Evolutionary conservation across 116 monocot species (phyloP).

Genomic region (Dioscorea cayenensis): DNA sequence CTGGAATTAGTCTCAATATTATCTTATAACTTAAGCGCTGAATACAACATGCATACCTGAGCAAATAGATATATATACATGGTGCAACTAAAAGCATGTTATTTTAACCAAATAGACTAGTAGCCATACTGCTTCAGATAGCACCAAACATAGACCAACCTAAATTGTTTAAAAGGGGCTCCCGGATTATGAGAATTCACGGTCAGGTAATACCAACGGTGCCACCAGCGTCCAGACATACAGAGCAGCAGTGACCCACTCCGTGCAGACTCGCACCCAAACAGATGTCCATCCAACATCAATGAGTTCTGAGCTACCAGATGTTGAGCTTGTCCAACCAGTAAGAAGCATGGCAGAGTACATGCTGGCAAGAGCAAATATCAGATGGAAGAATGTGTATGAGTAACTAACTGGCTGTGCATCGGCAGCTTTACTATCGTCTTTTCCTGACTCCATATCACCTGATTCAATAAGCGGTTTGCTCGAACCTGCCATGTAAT

Average conservation of each 20-base stretch:
- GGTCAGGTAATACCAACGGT: slow-evolving; percentile 61
- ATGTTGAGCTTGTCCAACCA: slow-evolving; percentile 63
- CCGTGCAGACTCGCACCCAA: slow-evolving; percentile 83
- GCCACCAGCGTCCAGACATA: slow-evolving; percentile 87
- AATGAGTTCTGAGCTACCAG: slow-evolving; percentile 57
- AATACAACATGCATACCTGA: too few species aligned
- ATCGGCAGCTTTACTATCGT: slow-evolving; percentile 36
- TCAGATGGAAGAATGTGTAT: slow-evolving; percentile 86
- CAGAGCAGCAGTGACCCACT: slow-evolving; percentile 83
- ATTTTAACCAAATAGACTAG: too few species aligned
- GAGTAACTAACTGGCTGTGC: slow-evolving; percentile 74
- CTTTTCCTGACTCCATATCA: slow-evolving; percentile 54
- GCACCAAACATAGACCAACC: too few species aligned
- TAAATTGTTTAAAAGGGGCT: not conserved
- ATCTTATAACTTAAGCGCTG: too few species aligned
- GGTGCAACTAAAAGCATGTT: too few species aligned
- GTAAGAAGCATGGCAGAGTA: slow-evolving; percentile 96
- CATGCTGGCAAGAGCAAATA: slow-evolving; percentile 94
- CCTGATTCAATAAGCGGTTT: slow-evolving; percentile 42
- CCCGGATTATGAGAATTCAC: slow-evolving; percentile 44
- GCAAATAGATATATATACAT: too few species aligned
- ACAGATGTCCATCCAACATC: slow-evolving; percentile 97
- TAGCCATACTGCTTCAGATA: too few species aligned
- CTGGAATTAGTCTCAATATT: too few species aligned
- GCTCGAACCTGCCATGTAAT: slow-evolving; percentile 38